These are phyloP conservation scores for Zhuliangozyma blackwelliae DNA, from an alignment of 1,139 yeast species.

Conservation along the genomic window DNA sequence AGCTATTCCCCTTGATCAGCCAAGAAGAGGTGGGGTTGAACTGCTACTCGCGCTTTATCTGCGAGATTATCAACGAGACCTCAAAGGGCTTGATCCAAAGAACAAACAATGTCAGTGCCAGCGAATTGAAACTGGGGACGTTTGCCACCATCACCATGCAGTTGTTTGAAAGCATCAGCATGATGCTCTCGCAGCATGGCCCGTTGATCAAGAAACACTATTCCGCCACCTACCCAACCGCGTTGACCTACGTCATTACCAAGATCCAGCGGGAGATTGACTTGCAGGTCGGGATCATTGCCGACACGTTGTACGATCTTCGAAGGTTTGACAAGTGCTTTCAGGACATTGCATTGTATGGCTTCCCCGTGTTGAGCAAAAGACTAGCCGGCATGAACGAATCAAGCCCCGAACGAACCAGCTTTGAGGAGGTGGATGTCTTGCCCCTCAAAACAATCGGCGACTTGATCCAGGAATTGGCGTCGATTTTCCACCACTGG, in stretches of 20 bases:
- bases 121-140: constrained; percentile 36
- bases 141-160: constrained; percentile 71
- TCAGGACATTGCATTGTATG: constrained; percentile 54
- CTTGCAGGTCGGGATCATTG: constrained; percentile 80
- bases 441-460: constrained; percentile 46
- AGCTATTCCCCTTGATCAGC: constrained; percentile 82
- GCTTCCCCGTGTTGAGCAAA: constrained; percentile 46
- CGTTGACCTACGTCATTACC: constrained; percentile 64
- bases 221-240: constrained; percentile 45
- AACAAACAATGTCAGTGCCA: constrained; percentile 27
- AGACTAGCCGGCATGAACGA: constrained; percentile 7
- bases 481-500: constrained; percentile 84
- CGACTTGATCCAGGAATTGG: constrained; percentile 60
- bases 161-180: constrained; percentile 79
- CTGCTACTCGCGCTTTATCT: constrained; percentile 80
- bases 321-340: constrained; percentile 55
- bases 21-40: constrained; percentile 68
- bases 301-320: constrained; percentile 81
- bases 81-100: constrained; percentile 56
- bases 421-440: constrained; percentile 26
- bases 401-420: constrained; percentile 2
- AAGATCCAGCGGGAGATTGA: constrained; percentile 85
- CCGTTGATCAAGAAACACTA: constrained; percentile 72
- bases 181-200: constrained; percentile 82
- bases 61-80: constrained; percentile 78